Evolutionary conservation across 305 asterid species (phyloP).

Genomic region (Solanum hybrid): DNA sequence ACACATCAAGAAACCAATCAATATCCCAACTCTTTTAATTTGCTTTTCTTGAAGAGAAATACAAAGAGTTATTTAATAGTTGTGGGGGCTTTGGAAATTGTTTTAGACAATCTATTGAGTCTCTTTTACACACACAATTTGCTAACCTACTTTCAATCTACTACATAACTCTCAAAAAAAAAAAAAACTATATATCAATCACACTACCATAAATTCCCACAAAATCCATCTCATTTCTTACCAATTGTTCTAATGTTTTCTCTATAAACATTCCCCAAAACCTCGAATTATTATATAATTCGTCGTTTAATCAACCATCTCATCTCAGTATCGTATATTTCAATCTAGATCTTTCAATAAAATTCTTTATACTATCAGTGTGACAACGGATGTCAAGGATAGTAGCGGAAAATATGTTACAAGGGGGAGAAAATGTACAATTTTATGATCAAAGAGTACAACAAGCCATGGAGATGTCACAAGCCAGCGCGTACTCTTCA

Average conservation of each 20-base stretch:
- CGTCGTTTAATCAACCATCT: neutral
- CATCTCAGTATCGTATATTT: neutral
- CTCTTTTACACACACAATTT: neutral
- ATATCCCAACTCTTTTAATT: neutral
- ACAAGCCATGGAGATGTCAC: constrained; percentile 19
- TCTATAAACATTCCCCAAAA: neutral
- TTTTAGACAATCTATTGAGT: neutral
- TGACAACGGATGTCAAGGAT: constrained; percentile 29
- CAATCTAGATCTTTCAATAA: neutral
- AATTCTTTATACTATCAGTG: neutral
- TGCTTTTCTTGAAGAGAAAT: neutral
- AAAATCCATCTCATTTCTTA: neutral
- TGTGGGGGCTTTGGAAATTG: neutral
- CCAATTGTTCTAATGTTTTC: neutral
- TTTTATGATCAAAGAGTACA: constrained; percentile 23
- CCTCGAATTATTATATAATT: neutral
- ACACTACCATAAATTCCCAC: neutral
- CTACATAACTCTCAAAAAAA: neutral
- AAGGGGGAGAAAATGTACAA: constrained; percentile 20
- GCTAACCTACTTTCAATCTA: constrained; percentile 8
- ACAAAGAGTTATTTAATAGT: neutral
- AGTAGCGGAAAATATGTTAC: constrained; percentile 32
- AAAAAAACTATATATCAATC: neutral
- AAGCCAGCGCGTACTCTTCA: constrained; percentile 13
- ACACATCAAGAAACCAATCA: neutral